Evolutionary conservation across 139 green algal species (phyloP).

Genomic region (Nannochloris sp.): DNA sequence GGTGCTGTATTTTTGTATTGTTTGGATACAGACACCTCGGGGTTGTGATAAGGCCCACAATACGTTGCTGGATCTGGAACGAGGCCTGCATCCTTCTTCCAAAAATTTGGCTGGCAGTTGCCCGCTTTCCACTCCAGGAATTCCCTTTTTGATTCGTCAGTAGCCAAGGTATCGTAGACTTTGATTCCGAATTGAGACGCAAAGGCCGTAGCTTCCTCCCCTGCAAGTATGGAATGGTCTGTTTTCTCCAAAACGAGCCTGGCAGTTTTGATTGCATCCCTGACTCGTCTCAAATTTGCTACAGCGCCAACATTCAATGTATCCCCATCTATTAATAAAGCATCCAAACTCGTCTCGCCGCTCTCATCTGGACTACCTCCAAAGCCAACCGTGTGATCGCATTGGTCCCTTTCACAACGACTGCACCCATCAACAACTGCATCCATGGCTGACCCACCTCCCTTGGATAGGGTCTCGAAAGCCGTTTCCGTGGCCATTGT

Average conservation of each 20-base stretch:
- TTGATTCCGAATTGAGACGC: constrained; percentile 48
- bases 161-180: constrained; percentile 33
- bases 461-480: constrained; percentile 29
- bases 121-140: constrained; percentile 20
- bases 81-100: constrained; percentile 29
- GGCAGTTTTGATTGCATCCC: constrained; percentile 36
- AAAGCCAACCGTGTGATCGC: constrained; percentile 63
- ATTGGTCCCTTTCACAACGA: constrained; percentile 47
- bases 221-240: constrained; percentile 55
- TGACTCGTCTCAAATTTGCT: constrained; percentile 31
- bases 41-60: constrained; percentile 52
- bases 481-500: constrained; percentile 33
- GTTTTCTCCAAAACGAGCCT: constrained; percentile 51
- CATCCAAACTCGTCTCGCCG: constrained; percentile 60
- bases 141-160: constrained; percentile 12
- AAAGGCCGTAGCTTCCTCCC: constrained; percentile 49
- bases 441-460: constrained; percentile 19
- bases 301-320: constrained; percentile 61
- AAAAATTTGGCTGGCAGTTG: constrained; percentile 67
- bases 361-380: constrained; percentile 54
- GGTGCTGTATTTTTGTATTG: background rate
- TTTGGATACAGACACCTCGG: background rate
- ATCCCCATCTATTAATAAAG: constrained; percentile 64
- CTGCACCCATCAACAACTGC: constrained; percentile 28
- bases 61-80: constrained; percentile 25